Percentiles rank a stretch among this genome's conserved stretches.
These are phyloP conservation scores for Cyclotella kingstonii DNA, from an alignment of 108 stramenopile genomes.

Conservation along the genomic window DNA sequence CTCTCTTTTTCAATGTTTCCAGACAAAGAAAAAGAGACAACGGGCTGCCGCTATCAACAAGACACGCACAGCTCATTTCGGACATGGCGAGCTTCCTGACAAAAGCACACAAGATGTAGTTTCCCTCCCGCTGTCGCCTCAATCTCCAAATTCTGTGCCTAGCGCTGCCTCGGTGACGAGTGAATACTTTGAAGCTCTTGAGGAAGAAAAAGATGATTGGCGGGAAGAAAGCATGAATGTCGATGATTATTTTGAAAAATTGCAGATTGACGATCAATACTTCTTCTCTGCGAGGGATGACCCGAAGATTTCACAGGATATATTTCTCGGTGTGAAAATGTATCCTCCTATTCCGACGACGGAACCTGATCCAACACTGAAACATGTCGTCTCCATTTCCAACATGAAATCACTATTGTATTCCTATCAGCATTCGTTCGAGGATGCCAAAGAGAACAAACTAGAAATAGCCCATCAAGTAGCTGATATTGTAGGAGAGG, in stretches of 20 bases:
- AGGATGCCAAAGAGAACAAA: constrained; percentile 5
- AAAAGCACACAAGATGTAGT: background rate
- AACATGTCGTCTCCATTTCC: constrained; percentile 11
- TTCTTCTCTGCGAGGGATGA: constrained; percentile 33
- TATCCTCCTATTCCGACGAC: constrained; percentile 29
- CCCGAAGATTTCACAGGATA: constrained; percentile 7
- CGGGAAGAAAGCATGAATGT: background rate
- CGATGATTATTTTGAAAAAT: constrained; percentile 12
- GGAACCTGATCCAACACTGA: constrained; percentile 3
- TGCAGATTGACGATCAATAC: constrained; percentile 30
- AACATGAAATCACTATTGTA: constrained; percentile 26
- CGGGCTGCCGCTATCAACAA: background rate
- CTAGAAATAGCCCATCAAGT: background rate
- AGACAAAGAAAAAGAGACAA: constrained; percentile 14
- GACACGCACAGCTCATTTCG: background rate
- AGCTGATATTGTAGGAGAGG: constrained; percentile 14
- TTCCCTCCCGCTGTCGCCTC: constrained; percentile 1
- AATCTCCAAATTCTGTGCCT: constrained; percentile 1
- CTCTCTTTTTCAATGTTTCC: constrained; percentile 27
- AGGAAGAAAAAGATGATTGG: constrained; percentile 12
- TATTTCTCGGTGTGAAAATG: constrained; percentile 26
- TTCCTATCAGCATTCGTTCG: constrained; percentile 18
- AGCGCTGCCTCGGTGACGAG: constrained; percentile 17
- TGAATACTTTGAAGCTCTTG: constrained; percentile 25
- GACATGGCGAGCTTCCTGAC: background rate